Base-by-base conservation (phyloP, 2,329 filamentous ascomycete species). In the Aspergillus tamarii region DNA sequence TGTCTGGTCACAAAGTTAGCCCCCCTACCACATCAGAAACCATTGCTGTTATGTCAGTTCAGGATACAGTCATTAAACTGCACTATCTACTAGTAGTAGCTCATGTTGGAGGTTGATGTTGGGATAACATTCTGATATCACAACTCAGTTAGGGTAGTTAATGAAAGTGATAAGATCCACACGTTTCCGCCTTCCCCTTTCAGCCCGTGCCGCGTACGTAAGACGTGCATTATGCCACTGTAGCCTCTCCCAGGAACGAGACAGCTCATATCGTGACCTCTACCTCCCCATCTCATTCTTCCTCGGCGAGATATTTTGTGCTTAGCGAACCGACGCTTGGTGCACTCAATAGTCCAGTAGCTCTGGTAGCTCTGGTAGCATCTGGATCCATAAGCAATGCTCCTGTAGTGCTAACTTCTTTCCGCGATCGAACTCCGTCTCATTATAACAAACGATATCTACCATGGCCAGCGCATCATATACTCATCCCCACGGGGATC, bases 401-500 rank as follows among this genome's bases (percentile, higher is more conserved):
- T 63, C 39, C 53, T 63, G 63, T 54, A 45, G 60, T 67, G 52
- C 65, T 69, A 60, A 62, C 12, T n/a, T 26, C 43, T 62, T 50
- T 59, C 59, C 41, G 32, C 39, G 28, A 39, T 8, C 28, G 59
- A 28, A 46, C 32, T 59, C 32, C 56, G 54, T 32, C 50, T 59
- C 48, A 23, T 28, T 46, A 54, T 46, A 53, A 23, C 19, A 48
- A 55, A 46, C 50, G 41, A 34, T 55, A 30, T 45, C 46, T 56
- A 48, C 57, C 69, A 80, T 75, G 77, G 77, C 76, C 69, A 79
- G 68, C 61, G 72, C 75, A 66, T 73, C 79, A 57, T 73, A 76
- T 55, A 80, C 79, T 64, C 82, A 82, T 69, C 76, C 81, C 21
- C 83, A 83, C 70, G 84, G 87, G 76, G 86, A 89, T 73, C 88